Percentiles rank a stretch among this genome's conserved stretches.
Conservation (phyloP, 495 filamentous ascomycete genomes). For the Diplogelasinospora grovesii region DNA sequence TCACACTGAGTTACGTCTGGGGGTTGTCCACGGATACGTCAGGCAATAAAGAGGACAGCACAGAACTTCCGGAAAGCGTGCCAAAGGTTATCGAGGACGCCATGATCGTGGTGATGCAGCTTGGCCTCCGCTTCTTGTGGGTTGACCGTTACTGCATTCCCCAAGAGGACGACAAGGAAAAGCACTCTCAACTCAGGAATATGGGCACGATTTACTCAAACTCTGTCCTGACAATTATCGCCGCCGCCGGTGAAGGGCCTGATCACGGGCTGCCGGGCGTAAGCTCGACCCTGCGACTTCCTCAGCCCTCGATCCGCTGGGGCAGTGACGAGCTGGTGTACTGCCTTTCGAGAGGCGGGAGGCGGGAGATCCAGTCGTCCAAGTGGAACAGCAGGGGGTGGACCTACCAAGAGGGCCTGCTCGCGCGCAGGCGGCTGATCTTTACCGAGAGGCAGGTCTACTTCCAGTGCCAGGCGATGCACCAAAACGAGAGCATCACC, state of each 20-base stretch:
- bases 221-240: slow-evolving; percentile 28
- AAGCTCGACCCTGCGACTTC: too few relatives aligned
- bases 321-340: too few relatives aligned
- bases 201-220: slow-evolving; percentile 32
- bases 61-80: not conserved
- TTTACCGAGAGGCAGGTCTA: slow-evolving; percentile 24
- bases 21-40: slow-evolving; percentile 6
- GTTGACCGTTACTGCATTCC: slow-evolving; percentile 32
- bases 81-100: slow-evolving; percentile 24
- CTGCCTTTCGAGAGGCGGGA: too few relatives aligned
- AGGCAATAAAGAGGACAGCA: too few relatives aligned
- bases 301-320: not conserved
- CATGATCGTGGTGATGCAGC: slow-evolving; percentile 11
- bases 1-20: slow-evolving; percentile 23
- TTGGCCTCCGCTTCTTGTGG: slow-evolving; percentile 26
- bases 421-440: slow-evolving; percentile 20
- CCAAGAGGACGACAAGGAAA: slow-evolving; percentile 22
- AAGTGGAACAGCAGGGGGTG: slow-evolving; percentile 35
- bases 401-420: slow-evolving; percentile 37
- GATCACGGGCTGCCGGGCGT: not conserved
- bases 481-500: slow-evolving; percentile 11
- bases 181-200: slow-evolving; percentile 19
- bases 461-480: slow-evolving; percentile 28
- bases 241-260: slow-evolving; percentile 7
- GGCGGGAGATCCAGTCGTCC: slow-evolving; percentile 11